Base-by-base conservation (phyloP, 805 yeast genomes). In the Candida ortonii region DNA sequence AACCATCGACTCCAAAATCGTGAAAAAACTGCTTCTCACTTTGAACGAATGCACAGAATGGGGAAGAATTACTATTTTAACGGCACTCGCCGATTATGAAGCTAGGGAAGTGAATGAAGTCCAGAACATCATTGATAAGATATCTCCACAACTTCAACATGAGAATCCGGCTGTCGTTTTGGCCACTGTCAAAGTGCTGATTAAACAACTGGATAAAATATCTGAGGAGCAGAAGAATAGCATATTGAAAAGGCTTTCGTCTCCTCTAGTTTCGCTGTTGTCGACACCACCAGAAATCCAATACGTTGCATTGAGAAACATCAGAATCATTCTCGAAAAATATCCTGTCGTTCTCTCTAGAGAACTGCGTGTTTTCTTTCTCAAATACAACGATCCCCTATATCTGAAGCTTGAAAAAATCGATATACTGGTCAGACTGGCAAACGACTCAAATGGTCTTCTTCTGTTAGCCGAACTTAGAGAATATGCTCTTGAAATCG, bases 41-140 rank as follows among this genome's bases (percentile, higher is more conserved):
- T 68, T 93, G 46, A 90, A 90, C 59, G 99, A 93, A 64, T 90
- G 97, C 64, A 89, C 97, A 0, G 99, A 93, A 64, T 93, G 99
- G 99, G 98, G 98, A 8, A 75, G 98, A 53, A 84, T 93, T 46
- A 77, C 97, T 1, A 84, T 93, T 27, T 68, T 93, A 39, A 76
- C 84, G 1, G 88, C 96, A 1, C 64, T 93, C 44, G 71, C 87
- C 6, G 89, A 82, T 28, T 90, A 81, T 57, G 55, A 66, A 5
- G 69, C 94, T 0, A 50, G 55, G 2, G 74, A 70, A 28, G 56
- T 65, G 2, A 65, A 71, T 11, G 96, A 89, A 55, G 88, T 95
- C 2, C 78, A 73, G 41, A 88, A 85, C 53, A 85, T 90, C 35
- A 74, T 90, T 43, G 97, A 90, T 52, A 72, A 96, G 43, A 88